A percentile compares a stretch with the other conserved stretches of the same genome.
Conservation (phyloP, 2,329 filamentous ascomycete species). For the Apiospora rasikravindrae region DNA sequence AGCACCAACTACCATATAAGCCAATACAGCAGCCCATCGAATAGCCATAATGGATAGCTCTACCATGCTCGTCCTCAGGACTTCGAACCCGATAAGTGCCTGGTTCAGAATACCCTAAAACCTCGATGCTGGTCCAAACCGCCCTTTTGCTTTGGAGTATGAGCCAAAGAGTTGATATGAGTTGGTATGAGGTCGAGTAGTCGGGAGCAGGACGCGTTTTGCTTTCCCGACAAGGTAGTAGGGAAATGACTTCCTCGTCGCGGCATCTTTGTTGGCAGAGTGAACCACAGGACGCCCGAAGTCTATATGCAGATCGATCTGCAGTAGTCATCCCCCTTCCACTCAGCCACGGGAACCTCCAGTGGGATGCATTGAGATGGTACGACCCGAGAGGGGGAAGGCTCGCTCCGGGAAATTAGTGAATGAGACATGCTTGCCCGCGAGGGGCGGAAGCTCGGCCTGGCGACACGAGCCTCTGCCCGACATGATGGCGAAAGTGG, state of each 20-base stretch:
- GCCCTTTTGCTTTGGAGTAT: not conserved
- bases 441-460: not conserved
- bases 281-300: not conserved
- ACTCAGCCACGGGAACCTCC: slow-evolving; percentile 10
- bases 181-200: not conserved
- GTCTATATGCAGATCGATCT: not conserved
- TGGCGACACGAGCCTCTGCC: not conserved
- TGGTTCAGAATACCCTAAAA: not conserved
- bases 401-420: not conserved
- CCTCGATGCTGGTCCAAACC: not conserved
- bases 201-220: no score
- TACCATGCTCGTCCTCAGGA: not conserved
- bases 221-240: no score
- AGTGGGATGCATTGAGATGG: not conserved
- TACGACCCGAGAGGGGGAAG: not conserved
- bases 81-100: not conserved
- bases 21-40: not conserved
- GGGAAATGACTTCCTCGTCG: not conserved
- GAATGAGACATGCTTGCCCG: slow-evolving; percentile 11
- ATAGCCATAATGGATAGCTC: not conserved
- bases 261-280: not conserved
- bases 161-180: not conserved
- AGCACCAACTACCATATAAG: not conserved
- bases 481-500: not conserved
- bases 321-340: not conserved